A percentile compares a stretch with the other conserved stretches of the same genome.
Evolutionary conservation across 805 yeast genomes (phyloP).

Genomic region (Lachancea thermotolerans): DNA sequence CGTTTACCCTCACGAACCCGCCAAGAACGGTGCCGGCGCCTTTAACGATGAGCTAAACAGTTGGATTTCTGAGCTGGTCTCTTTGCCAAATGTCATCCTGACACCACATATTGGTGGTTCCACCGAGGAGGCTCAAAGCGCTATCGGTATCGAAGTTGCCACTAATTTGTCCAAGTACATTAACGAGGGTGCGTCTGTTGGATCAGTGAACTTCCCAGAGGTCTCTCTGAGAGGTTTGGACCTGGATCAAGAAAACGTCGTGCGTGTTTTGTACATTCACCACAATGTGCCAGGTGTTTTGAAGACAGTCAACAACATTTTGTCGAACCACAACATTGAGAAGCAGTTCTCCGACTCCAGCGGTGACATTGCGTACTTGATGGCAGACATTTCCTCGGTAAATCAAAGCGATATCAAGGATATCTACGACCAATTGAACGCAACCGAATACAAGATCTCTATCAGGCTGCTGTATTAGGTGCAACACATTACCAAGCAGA

Average conservation of each 20-base stretch:
- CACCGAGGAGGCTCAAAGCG: slow-evolving; percentile 97
- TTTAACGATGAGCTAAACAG: slow-evolving; percentile 68
- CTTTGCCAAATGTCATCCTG: slow-evolving; percentile 80
- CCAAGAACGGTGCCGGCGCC: slow-evolving; percentile 82
- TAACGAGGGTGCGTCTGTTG: slow-evolving; percentile 91
- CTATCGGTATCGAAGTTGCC: slow-evolving; percentile 94
- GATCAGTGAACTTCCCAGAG: slow-evolving; percentile 99
- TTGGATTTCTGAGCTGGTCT: slow-evolving; percentile 77
- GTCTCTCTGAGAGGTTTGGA: slow-evolving; percentile 83
- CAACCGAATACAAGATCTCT: slow-evolving; percentile 83
- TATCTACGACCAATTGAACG: slow-evolving; percentile 76
- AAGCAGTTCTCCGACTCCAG: slow-evolving; percentile 97
- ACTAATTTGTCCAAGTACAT: slow-evolving; percentile 81
- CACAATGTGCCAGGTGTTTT: slow-evolving; percentile 98
- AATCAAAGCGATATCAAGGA: slow-evolving; percentile 73
- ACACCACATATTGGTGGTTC: slow-evolving; percentile 99
- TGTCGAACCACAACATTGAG: slow-evolving; percentile 91
- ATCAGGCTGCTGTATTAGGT: slow-evolving; percentile 79
- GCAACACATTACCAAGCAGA: not conserved
- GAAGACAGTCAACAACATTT: slow-evolving; percentile 92
- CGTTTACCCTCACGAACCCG: slow-evolving; percentile 95
- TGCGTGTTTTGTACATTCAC: slow-evolving; percentile 92
- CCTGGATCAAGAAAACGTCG: slow-evolving; percentile 78
- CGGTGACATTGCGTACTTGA: slow-evolving; percentile 92
- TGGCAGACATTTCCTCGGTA: slow-evolving; percentile 94